phyloP scores from a whole-genome alignment of 257 asterid species.

The Solanum pennellii region DNA sequence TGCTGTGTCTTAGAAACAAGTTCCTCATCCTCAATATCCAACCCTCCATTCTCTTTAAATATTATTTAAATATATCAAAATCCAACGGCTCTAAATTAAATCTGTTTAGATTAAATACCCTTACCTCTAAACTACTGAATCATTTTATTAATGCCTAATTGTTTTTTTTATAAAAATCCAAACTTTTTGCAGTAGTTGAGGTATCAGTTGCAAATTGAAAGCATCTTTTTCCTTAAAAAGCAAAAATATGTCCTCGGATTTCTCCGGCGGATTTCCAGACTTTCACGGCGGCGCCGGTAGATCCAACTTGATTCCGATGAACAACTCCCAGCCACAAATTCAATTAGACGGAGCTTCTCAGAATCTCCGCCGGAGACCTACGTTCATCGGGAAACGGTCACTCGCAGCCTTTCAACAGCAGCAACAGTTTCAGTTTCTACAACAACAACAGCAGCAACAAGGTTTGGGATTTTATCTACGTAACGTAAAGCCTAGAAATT shows the following conservation, averaged over 20 bases:
- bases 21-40: neutral
- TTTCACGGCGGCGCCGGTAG: constrained; percentile 37
- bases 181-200: neutral
- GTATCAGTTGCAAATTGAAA: neutral
- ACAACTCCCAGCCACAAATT: constrained; percentile 4
- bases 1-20: neutral
- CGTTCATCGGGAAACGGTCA: constrained; percentile 51
- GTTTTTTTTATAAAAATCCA: neutral
- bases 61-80: neutral
- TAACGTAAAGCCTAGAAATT: constrained; percentile 54
- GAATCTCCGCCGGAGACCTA: constrained; percentile 33
- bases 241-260: constrained; percentile 38
- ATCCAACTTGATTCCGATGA: constrained; percentile 17
- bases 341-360: constrained; percentile 37
- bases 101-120: neutral
- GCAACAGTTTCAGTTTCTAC: constrained; percentile 9
- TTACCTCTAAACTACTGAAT: neutral
- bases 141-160: constrained; percentile 12
- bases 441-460: constrained; percentile 20
- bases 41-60: neutral
- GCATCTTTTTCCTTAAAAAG: neutral
- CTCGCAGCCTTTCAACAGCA: constrained; percentile 46
- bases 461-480: constrained; percentile 46
- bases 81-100: neutral
- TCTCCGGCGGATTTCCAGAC: constrained; percentile 32